Percentiles rank a stretch among this genome's conserved stretches.
phyloP scores from a whole-genome alignment of 148 eudicot genomes.

The Diospyros kaki region DNA sequence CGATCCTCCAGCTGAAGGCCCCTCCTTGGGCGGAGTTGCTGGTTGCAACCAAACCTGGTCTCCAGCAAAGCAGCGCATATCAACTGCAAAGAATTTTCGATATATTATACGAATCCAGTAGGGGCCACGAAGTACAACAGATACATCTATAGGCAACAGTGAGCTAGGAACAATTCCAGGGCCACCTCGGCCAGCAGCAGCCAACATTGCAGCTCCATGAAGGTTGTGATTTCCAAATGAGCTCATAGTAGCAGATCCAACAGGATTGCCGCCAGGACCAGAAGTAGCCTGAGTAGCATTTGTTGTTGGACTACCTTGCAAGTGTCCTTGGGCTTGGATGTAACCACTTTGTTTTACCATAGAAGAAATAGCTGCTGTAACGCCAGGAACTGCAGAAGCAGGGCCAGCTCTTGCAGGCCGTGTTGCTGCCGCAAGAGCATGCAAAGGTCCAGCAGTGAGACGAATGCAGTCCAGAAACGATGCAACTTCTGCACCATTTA shows the following conservation, averaged over 20 bases:
- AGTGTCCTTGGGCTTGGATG: conserved; percentile 46
- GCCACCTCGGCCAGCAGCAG: conserved; percentile 82
- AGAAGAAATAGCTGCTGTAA: conserved; percentile 47
- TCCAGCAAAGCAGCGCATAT: conserved; percentile 99
- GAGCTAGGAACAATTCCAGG: conserved; percentile 99
- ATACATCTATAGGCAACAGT: conserved; percentile 91
- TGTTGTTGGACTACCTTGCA: conserved; percentile 39
- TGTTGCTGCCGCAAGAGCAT: conserved; percentile 96
- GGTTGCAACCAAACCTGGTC: conserved; percentile 99
- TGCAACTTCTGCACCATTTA: conserved; percentile 93
- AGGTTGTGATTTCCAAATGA: conserved; percentile 54
- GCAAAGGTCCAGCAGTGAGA: conserved; percentile 97
- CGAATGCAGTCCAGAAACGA: conserved; percentile 96
- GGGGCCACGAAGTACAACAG: conserved; percentile 94
- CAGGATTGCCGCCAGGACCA: conserved; percentile 45
- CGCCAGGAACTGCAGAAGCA: conserved; percentile 61
- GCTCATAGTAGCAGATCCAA: conserved; percentile 36
- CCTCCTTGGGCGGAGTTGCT: conserved; percentile 97
- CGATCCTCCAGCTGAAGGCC: conserved; percentile 90
- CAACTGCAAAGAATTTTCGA: conserved; percentile 93
- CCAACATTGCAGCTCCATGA: conserved; percentile 53
- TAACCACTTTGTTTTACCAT: conserved; percentile 55
- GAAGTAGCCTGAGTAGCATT: conserved; percentile 37
- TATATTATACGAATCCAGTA: conserved; percentile 95
- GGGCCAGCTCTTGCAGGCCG: conserved; percentile 98